Evolutionary conservation across 2,329 filamentous ascomycete genomes (phyloP), one percentile per base, ranked within the genome.

Genomic region (Penicillium sp.): DNA sequence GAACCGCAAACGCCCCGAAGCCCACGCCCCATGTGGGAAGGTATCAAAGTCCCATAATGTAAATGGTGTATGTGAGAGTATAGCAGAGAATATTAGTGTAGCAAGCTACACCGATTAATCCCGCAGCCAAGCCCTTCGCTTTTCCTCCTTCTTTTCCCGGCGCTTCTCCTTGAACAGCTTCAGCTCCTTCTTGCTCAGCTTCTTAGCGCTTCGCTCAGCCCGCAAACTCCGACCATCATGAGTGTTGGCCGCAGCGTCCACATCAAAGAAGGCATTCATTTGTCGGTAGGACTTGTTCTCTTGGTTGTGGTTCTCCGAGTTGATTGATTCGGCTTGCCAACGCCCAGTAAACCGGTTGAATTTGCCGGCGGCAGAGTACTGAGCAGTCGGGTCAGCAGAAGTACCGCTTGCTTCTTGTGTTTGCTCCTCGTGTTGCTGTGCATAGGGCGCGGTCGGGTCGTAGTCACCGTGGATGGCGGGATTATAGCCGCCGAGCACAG

Each of bases 401-500:
- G 68, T 7, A 5, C 34, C 43, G 3, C 12, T 18, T 4, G 42
- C 5, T 2, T 58, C 49, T 8, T 68, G 36, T 9, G 36, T 63
- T 41, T 64, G 60, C 6, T 72, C 71, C 33, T 73, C 72, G 37
- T 80, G 69, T 39, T 79, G 76, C 67, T 89, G 82, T 9, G 94
- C 93, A 70, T 99, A 99, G 77, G 91, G 89, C n/a, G 94, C 93
- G 54, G 87, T 94, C 3, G 92, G 91, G 66, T 99, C 94, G 77
- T 97, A 99, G 75, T 92, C 89, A 62, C 94, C 94, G 70, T 99
- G 94, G 39, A 99, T 93, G 20, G 91, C 89, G 1, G 94, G 94
- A 68, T 97, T 96, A 76, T 99, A 99, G 55, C 93, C 91, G 52
- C 87, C 87, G 9, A 65, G 57, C 4, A 81, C 82, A 18, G 83